These are phyloP conservation scores for Kwoniella sp. DNA, from an alignment of 768 basidiomycete species.

Conservation along the genomic window DNA sequence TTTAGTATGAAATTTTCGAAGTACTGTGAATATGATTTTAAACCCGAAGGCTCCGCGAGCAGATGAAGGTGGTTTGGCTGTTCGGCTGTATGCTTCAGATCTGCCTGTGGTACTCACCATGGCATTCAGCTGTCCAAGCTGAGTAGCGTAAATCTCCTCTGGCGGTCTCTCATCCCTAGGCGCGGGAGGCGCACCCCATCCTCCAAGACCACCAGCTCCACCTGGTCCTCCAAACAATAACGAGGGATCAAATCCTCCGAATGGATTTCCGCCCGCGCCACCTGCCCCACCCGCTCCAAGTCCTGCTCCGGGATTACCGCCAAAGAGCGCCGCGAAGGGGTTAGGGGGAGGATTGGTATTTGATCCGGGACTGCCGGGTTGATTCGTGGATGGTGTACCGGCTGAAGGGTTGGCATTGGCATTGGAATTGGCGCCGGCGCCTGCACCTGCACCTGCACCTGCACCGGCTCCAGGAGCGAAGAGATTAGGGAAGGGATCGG, in stretches of 20 bases:
- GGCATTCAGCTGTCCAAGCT: conserved; percentile 72
- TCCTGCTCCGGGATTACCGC: conserved; percentile 38
- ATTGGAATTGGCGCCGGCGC: conserved; percentile 24
- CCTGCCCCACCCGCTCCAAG: conserved; percentile 29
- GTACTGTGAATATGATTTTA: too few relatives aligned
- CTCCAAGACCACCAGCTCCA: conserved; percentile 45
- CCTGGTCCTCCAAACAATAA: conserved; percentile 30
- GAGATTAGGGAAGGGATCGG: conserved; percentile 47
- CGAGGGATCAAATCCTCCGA: conserved; percentile 32
- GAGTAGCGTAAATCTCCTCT: conserved; percentile 83
- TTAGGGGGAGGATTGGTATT: conserved; percentile 18
- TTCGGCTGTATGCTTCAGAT: too few relatives aligned
- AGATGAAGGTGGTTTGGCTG: too few relatives aligned
- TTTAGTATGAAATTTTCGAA: too few relatives aligned
- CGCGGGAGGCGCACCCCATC: conserved; percentile 54
- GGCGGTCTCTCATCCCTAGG: conserved; percentile 74
- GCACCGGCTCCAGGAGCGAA: conserved; percentile 34
- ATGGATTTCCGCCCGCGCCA: conserved; percentile 30
- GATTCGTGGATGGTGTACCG: conserved; percentile 7
- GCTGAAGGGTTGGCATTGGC: conserved; percentile 9
- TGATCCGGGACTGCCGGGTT: not conserved
- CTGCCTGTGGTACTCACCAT: conserved; percentile 68
- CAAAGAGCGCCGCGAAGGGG: conserved; percentile 33
- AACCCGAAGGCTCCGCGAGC: too few relatives aligned
- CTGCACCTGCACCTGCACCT: conserved; percentile 12